These are phyloP conservation scores for Yamadazyma tumulicola DNA, from an alignment of 805 yeast species.

Conservation along the genomic window DNA sequence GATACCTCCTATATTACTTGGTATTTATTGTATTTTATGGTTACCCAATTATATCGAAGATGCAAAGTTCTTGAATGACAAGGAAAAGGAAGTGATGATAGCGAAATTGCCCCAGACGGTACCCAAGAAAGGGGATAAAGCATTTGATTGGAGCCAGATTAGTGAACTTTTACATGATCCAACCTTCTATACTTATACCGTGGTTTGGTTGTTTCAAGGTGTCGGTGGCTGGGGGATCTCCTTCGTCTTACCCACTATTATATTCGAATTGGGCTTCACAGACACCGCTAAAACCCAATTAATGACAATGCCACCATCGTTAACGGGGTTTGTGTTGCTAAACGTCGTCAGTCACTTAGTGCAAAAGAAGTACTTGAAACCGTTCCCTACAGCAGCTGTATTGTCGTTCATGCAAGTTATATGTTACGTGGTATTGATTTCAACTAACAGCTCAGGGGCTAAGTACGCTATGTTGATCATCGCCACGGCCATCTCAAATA, in stretches of 20 bases:
- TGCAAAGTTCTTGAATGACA: slow-evolving; percentile 10
- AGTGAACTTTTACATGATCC: slow-evolving; percentile 11
- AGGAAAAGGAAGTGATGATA: slow-evolving; percentile 8
- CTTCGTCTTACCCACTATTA: slow-evolving; percentile 17
- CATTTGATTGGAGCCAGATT: slow-evolving; percentile 9
- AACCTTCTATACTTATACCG: slow-evolving; percentile 13
- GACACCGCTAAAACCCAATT: slow-evolving; percentile 17
- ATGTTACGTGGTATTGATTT: slow-evolving; percentile 12
- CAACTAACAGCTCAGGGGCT: slow-evolving; percentile 6
- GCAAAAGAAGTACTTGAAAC: slow-evolving; percentile 8
- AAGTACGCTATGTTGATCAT: slow-evolving; percentile 14
- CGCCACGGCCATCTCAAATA: slow-evolving; percentile 15
- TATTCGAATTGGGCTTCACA: slow-evolving; percentile 18
- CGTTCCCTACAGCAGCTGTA: slow-evolving; percentile 13
- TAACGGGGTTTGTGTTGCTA: slow-evolving; percentile 12
- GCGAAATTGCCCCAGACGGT: slow-evolving; percentile 9
- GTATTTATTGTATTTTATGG: slow-evolving; percentile 8
- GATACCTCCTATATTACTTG: slow-evolving; percentile 11
- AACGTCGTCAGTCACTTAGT: slow-evolving; percentile 10
- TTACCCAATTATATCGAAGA: slow-evolving; percentile 13
- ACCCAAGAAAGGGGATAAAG: slow-evolving; percentile 9
- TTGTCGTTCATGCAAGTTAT: slow-evolving; percentile 12
- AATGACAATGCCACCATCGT: slow-evolving; percentile 17
- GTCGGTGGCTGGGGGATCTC: slow-evolving; percentile 18
- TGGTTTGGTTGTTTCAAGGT: slow-evolving; percentile 15